A percentile compares a stretch with the other conserved stretches of the same genome.
Conservation (phyloP, 441 rosid genomes). For the Brassica hybrid region DNA sequence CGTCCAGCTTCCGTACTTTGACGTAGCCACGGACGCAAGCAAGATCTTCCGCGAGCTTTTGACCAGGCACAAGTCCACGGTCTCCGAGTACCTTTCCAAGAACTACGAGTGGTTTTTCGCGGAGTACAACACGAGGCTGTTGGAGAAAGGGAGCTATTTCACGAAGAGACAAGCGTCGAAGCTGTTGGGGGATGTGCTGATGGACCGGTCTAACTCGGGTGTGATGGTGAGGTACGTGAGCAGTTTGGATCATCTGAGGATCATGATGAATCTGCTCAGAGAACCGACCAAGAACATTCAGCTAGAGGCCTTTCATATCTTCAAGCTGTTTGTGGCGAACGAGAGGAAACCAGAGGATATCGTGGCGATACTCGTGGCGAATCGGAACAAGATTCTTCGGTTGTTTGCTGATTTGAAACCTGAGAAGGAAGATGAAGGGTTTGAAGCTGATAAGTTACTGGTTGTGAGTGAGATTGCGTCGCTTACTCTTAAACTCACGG, state of each 20-base stretch:
- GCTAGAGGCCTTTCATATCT: constrained; percentile 42
- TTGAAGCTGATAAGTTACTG: constrained; percentile 38
- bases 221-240: constrained; percentile 86
- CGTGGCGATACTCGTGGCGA: constrained; percentile 42
- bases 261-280: constrained; percentile 88
- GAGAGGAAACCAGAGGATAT: constrained; percentile 43
- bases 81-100: constrained; percentile 65
- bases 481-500: constrained; percentile 26
- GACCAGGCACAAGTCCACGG: constrained; percentile 87
- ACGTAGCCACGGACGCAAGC: constrained; percentile 76
- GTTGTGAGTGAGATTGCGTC: constrained; percentile 39
- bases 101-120: constrained; percentile 84
- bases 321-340: constrained; percentile 41
- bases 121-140: constrained; percentile 65
- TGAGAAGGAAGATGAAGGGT: constrained; percentile 43
- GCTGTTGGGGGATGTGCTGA: constrained; percentile 74
- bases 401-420: constrained; percentile 41
- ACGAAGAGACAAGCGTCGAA: constrained; percentile 81
- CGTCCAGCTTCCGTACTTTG: constrained; percentile 78
- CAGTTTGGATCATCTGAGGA: constrained; percentile 75
- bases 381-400: constrained; percentile 42
- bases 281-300: constrained; percentile 45
- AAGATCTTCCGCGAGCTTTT: constrained; percentile 81
- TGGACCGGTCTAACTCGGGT: constrained; percentile 76
- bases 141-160: constrained; percentile 69